Evolutionary conservation across 2,329 filamentous ascomycete species (phyloP), one percentile per base, ranked within the genome.

Genomic region (Curvularia eragrostidis): DNA sequence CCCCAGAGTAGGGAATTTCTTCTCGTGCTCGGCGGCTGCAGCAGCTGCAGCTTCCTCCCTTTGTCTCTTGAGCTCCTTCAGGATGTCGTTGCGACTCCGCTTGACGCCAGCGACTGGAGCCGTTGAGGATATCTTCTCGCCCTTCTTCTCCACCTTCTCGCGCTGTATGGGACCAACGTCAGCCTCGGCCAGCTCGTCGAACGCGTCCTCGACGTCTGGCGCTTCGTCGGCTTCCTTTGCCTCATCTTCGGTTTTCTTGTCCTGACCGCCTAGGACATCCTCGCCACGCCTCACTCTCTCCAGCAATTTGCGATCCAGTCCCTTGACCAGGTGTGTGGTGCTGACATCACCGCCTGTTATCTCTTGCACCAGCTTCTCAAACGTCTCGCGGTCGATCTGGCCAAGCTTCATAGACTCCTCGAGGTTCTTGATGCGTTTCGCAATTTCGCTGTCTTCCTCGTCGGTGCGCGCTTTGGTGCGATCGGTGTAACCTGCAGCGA

Each of bases 241-340:
- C 23, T 41, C 38, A 1, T 68, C 68, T 23, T 66, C 63, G 1
- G 59, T 67, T 50, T 74, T 71, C 75, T 64, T 82, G 2, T 84
- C 54, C 47, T 53, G 50, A 7, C 52, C 54, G 12, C 58, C 64
- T 21, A 78, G 57, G 4, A 82, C 80, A 72, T 82, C 78, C 74
- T 93, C 90, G 39, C 90, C 91, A 54, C 83, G 84, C 59, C 84
- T 84, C 58, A 90, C 83, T 64, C 88, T 83, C 74, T 90, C 86
- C 26, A 93, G 80, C 12, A 98, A 80, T 75, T 90, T 90, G 74
- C 92, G 90, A 77, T 99, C 95, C 48, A 99, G 78, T 0, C 95
- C 95, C 73, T 97, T 98, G 47, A 98, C 89, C 64, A 97, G 78
- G 81, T 97, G 92, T 13, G 93, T 96, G 67, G 87, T 91, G 13